Evolutionary conservation across 202 grass and related monocot species (phyloP).

Genomic region (Eragrostis tef): DNA sequence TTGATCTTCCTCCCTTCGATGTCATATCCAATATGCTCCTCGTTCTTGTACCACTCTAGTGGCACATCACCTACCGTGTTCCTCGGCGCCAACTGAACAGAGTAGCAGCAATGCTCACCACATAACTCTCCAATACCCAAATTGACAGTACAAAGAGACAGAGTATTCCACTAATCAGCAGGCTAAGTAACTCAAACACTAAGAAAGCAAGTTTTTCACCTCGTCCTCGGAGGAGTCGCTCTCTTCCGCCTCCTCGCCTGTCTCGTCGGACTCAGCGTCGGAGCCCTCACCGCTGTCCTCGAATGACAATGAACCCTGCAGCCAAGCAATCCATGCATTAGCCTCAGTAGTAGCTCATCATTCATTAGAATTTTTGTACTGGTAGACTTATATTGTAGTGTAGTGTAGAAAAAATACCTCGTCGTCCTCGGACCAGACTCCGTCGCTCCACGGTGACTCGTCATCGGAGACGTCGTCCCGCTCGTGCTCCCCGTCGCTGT

Average conservation of each 20-base stretch:
- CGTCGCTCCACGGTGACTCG: conserved; percentile 53
- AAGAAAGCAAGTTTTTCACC: conserved; percentile 42
- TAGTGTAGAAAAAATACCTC: conserved; percentile 20
- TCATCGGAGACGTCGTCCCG: conserved; percentile 35
- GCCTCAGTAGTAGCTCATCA: neutral
- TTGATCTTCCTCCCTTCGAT: conserved; percentile 76
- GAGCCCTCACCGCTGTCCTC: conserved; percentile 48
- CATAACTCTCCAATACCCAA: neutral
- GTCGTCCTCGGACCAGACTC: conserved; percentile 42
- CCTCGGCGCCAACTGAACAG: conserved; percentile 63
- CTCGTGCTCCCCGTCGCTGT: conserved; percentile 2
- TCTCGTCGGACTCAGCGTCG: conserved; percentile 16
- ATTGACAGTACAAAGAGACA: neutral
- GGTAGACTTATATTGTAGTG: neutral
- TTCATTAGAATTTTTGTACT: neutral
- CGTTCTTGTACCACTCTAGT: conserved; percentile 85
- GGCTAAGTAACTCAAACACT: conserved; percentile 6
- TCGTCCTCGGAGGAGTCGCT: conserved; percentile 79
- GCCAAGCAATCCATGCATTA: neutral
- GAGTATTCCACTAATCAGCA: neutral
- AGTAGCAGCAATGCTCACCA: neutral
- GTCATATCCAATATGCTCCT: conserved; percentile 90
- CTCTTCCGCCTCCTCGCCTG: conserved; percentile 45
- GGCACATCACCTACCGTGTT: conserved; percentile 87
- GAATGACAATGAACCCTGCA: conserved; percentile 44